Evolutionary conservation across 2,329 filamentous ascomycete genomes (phyloP), one percentile per base, ranked within the genome.

Genomic region (Exophiala mesophila): DNA sequence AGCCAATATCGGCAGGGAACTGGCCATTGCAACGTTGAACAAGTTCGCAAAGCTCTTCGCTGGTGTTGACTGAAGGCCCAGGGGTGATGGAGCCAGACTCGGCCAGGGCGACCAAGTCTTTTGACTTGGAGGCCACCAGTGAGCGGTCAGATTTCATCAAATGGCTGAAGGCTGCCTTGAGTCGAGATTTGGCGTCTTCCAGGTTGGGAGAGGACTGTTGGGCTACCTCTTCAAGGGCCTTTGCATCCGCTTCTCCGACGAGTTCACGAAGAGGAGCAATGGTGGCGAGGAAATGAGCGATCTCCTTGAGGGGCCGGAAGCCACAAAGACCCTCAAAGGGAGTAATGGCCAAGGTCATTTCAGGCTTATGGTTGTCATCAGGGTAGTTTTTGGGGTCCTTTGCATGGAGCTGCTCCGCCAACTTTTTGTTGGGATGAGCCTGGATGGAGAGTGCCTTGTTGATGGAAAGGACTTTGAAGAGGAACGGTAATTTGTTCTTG

Each of bases 301-400:
- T 92, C 67, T 98, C 89, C 4, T 69, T 72, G 16, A 96, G 72
- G 0, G 92, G 92, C 7, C 92, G 80, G 73, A 98, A 98, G 23
- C 92, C 92, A 59, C 92, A 98, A 23, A 98, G 77, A 1, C 92
- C 92, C 62, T 97, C 90, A 55, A 98, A 98, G 0, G 88, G 83
- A 1, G 92, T 97, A 58, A 98, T 83, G 49, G 92, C 92, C 64
- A 98, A 95, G 50, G 92, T 89, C 92, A 98, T 98, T 69, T 98
- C 92, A 23, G 92, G 92, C 70, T 98, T 98, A 74, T 98, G 92
- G 70, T 98, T 98, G 71, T 97, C 90, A 72, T 98, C 88, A 44
- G 90, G 92, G 62, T 98, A 98, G 72, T 98, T 94, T 68, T 87
- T 87, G 36, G 88, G 77, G 61, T 98, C 90, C 50, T 76, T 80